These are phyloP conservation scores for Hippophae tibetana DNA, from an alignment of 306 rosid genomes.

Conservation along the genomic window DNA sequence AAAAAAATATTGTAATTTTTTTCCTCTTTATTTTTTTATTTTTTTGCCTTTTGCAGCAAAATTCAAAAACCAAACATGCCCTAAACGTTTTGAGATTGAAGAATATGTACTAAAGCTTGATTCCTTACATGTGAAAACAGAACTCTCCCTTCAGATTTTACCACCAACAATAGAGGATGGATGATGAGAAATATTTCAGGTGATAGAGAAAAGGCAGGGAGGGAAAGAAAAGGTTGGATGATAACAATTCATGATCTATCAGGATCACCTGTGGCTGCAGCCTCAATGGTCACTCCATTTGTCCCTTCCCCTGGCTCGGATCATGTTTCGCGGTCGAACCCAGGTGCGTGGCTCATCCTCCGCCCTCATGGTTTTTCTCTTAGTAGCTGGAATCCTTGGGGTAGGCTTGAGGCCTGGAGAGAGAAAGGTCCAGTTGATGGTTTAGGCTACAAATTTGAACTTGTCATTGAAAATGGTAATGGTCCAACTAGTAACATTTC, in stretches of 20 bases:
- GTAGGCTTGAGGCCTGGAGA: conserved; percentile 84
- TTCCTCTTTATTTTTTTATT: too few species aligned
- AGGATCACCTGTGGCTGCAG: conserved; percentile 83
- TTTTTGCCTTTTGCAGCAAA: too few species aligned
- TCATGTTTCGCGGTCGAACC: conserved; percentile 80
- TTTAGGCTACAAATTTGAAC: conserved; percentile 80
- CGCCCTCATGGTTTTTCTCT: conserved; percentile 59
- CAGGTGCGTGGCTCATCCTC: conserved; percentile 95
- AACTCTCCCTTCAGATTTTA: conserved; percentile 48
- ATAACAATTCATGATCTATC: conserved; percentile 78
- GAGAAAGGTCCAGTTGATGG: conserved; percentile 73
- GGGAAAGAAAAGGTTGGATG: conserved; percentile 97
- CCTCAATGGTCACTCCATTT: conserved; percentile 87
- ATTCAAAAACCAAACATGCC: too few species aligned
- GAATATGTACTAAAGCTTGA: too few species aligned
- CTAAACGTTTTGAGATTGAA: too few species aligned
- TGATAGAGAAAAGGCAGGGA: conserved; percentile 43
- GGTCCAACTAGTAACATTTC: conserved; percentile 42
- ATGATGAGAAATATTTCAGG: conserved; percentile 43
- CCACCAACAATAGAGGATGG: conserved; percentile 44
- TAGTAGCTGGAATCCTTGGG: conserved; percentile 95
- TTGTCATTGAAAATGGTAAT: conserved; percentile 32
- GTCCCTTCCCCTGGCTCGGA: conserved; percentile 81
- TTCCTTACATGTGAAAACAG: conserved; percentile 21
- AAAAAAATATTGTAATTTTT: too few species aligned